Percentiles rank a stretch among this genome's conserved stretches.
These are phyloP conservation scores for Barnettozyma pratensis DNA, from an alignment of 805 yeast species.

Conservation along the genomic window DNA sequence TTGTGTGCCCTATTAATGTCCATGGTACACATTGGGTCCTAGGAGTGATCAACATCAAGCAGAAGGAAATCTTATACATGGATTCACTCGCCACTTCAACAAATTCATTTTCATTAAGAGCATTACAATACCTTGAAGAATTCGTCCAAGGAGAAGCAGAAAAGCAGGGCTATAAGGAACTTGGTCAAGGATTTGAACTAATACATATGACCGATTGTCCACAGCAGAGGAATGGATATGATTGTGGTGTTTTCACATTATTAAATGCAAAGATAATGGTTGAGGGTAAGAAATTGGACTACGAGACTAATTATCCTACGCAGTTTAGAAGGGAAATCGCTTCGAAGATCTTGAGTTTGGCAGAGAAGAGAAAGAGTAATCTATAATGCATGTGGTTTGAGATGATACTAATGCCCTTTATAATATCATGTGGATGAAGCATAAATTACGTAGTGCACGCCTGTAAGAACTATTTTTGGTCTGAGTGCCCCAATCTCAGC, in stretches of 20 bases:
- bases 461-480: too few species aligned
- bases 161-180: constrained; percentile 31
- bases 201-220: constrained; percentile 49
- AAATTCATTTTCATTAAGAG: constrained; percentile 30
- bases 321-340: constrained; percentile 48
- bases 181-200: constrained; percentile 30
- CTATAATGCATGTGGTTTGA: background rate
- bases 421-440: background rate
- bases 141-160: constrained; percentile 69
- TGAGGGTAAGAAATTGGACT: constrained; percentile 43
- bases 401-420: background rate
- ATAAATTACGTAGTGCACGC: too few species aligned
- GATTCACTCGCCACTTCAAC: constrained; percentile 61
- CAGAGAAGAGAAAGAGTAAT: constrained; percentile 1
- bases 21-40: constrained; percentile 89
- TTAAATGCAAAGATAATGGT: constrained; percentile 64
- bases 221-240: constrained; percentile 83
- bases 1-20: constrained; percentile 83
- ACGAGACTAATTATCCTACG: constrained; percentile 65
- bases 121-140: constrained; percentile 44
- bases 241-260: constrained; percentile 93
- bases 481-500: too few species aligned
- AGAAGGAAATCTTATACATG: constrained; percentile 56
- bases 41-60: constrained; percentile 64
- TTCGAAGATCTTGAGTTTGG: constrained; percentile 12